Evolutionary conservation across 2,329 filamentous ascomycete species (phyloP), one percentile per base, ranked within the genome.

Genomic region (Thelonectria blattea): DNA sequence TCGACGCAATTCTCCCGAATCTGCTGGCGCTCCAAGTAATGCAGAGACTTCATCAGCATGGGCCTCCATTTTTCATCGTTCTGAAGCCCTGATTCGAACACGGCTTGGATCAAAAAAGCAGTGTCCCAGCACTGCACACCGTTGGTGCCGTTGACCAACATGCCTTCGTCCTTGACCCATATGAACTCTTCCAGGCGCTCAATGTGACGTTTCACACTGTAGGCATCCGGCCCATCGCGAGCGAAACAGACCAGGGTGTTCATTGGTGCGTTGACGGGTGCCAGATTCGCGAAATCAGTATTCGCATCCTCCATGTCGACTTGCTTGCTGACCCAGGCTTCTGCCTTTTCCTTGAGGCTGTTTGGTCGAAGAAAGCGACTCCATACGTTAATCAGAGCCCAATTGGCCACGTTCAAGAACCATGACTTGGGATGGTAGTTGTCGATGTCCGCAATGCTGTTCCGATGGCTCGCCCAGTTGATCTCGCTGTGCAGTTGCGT

Each of bases 101-200:
- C 86, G 1, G 91, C 89, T 75, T 97, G 93, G 34, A 97, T 92
- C 17, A 90, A 80, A 72, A 98, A 98, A 0, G 93, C 85, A 0
- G 95, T 99, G 73, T 99, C 95, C 95, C 95, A 99, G 65, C 88
- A 91, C 76, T 99, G 95, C 1, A 98, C 93, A n/a, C 95, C 95
- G 68, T 99, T 98, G 9, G 95, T 99, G 39, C 95, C 95, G 69
- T 97, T 97, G 77, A 90, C 90, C 49, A 98, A 83, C 91, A 99
- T 92, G 6, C 95, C 95, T 73, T 97, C 93, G 34, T 88, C 76
- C 65, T 96, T 97, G 51, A 99, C 83, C 93, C 95, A 99, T 30
- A 99, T 76, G 63, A 89, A 96, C 70, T 99, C 95, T 45, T 91
- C 84, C 12, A 97, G 76, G 3, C 92, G 87, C 69, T 97, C 91